These are phyloP conservation scores for Salix viminalis DNA, from an alignment of 345 rosid genomes.

Conservation along the genomic window DNA sequence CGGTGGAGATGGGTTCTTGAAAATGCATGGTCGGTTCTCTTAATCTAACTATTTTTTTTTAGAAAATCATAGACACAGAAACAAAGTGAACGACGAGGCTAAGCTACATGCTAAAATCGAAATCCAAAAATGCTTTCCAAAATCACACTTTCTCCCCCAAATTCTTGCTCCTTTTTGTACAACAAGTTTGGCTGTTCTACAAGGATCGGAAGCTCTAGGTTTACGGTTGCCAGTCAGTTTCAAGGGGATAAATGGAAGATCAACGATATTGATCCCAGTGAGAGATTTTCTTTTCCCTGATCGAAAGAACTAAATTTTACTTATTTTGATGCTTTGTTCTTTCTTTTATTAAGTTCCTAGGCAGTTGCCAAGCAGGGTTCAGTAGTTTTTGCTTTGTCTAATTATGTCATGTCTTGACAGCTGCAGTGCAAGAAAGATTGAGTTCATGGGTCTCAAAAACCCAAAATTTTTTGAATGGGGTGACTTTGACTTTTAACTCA, in stretches of 20 bases:
- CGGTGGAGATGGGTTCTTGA: neutral
- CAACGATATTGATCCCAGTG: neutral
- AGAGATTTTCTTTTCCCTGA: neutral
- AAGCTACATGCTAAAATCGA: neutral
- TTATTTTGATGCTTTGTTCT: neutral
- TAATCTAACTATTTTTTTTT: no score
- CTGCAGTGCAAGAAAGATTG: conserved; percentile 65
- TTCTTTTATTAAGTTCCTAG: neutral
- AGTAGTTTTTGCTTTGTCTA: neutral
- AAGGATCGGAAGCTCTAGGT: neutral
- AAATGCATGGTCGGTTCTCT: neutral
- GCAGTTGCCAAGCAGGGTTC: neutral
- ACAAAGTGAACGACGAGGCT: neutral
- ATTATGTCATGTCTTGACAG: conserved; percentile 29
- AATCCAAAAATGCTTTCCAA: neutral
- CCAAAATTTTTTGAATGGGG: conserved; percentile 53
- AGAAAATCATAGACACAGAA: neutral
- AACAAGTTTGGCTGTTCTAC: neutral
- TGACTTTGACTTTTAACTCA: conserved; percentile 20
- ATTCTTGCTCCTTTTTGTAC: neutral
- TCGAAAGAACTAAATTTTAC: neutral
- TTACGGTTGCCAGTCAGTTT: neutral
- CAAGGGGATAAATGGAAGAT: neutral
- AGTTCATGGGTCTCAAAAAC: conserved; percentile 78
- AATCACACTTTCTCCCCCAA: neutral